These are phyloP conservation scores for Magnaporthiopsis incrustans DNA, from an alignment of 2,329 filamentous ascomycete species.

Conservation along the genomic window DNA sequence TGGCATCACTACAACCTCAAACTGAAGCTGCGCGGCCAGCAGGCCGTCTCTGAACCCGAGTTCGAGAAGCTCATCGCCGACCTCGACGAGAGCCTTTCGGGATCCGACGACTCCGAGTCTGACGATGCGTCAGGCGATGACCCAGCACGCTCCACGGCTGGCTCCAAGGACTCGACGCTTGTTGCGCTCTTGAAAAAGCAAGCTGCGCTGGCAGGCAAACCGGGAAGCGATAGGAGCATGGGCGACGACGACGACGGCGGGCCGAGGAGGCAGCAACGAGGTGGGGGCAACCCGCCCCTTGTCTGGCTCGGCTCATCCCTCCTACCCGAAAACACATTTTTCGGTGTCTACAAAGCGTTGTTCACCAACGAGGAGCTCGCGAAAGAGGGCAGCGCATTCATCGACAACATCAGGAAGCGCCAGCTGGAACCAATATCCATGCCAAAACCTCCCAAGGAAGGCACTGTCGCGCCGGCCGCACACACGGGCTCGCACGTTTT, in stretches of 20 bases:
- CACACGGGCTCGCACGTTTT: conserved; percentile 80
- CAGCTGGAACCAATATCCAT: conserved; percentile 59
- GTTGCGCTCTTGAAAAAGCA: conserved; percentile 75
- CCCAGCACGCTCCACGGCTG: conserved; percentile 21
- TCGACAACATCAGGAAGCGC: conserved; percentile 65
- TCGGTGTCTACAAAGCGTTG: conserved; percentile 79
- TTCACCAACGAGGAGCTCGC: conserved; percentile 67
- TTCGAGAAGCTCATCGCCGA: conserved; percentile 82
- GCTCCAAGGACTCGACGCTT: conserved; percentile 59
- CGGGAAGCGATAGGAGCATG: conserved; percentile 10
- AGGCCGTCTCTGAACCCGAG: conserved; percentile 66
- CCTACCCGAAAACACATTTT: conserved; percentile 68
- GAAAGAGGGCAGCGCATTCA: conserved; percentile 32
- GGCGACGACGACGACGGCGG: conserved; percentile 25
- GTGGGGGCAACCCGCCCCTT: conserved; percentile 62
- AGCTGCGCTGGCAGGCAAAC: conserved; percentile 58
- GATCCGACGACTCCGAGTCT: conserved; percentile 67
- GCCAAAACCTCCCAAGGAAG: conserved; percentile 46
- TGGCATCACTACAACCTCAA: conserved; percentile 93
- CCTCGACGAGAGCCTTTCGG: conserved; percentile 85
- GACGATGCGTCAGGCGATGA: conserved; percentile 38
- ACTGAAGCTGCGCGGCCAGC: conserved; percentile 70
- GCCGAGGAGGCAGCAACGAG: conserved; percentile 41
- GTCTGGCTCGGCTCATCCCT: conserved; percentile 77
- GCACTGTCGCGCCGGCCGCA: conserved; percentile 42